Evolutionary conservation across 495 filamentous ascomycete genomes (phyloP), one percentile per base, ranked within the genome.

Genomic region (Jackrogersella multiformis): DNA sequence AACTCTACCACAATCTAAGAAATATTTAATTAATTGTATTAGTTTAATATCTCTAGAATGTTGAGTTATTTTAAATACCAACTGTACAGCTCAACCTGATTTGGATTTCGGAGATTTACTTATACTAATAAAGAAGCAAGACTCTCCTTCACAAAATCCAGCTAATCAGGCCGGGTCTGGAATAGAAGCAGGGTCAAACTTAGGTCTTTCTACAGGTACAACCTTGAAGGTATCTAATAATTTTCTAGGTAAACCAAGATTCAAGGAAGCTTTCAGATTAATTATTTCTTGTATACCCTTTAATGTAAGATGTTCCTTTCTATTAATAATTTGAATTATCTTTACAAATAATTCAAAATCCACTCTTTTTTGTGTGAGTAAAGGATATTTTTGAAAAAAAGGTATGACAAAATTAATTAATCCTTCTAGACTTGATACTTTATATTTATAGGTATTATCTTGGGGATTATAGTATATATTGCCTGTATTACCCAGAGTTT

Each of bases 1-100:
- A 51, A 51, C 13, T 51, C 46, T 51, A 51, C 46, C 46, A n/a
- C 46, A 51, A 51, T 51, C 46, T 51, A 51, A 51, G 46, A 51
- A 51, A 51, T 51, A 4, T 9, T 51, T 51, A 51, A 51, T 51
- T 13, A 51, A 51, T 13, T 51, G 46, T 51, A 51, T 16, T 51
- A 51, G n/a, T 51, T 51, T 3, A 35, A 51, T 51, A 51, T 51
- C 46, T 20, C 46, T 51, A 51, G 46, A 51, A 20, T 51, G 46
- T 35, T 51, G 46, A 51, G 46, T 51, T 51, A 48, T 48, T 48
- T 48, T 48, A 48, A 48, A 48, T 48, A 48, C 44, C 44, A 48
- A 26, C 44, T 48, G 44, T 48, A 48, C 10, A 48, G 44, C 44
- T 48, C 44, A 48, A 48, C 44, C 44, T 48, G 44, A 26, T 48